Percentiles rank a stretch among this genome's conserved stretches.
These are phyloP conservation scores for Naganishia friedmannii DNA, from an alignment of 768 basidiomycete genomes.

Conservation along the genomic window DNA sequence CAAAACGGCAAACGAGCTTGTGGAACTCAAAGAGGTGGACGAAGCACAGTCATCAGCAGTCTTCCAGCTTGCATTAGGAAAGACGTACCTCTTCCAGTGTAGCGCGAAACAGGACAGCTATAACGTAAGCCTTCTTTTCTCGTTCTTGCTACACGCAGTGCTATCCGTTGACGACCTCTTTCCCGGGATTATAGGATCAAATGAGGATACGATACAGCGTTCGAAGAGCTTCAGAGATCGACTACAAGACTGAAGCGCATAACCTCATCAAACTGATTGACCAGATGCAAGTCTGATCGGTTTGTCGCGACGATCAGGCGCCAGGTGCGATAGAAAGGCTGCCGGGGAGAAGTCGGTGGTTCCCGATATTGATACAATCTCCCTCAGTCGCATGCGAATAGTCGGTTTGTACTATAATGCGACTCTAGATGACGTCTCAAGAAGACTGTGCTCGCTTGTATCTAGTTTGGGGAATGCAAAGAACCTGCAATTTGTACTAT, in stretches of 20 bases:
- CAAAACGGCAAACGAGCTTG: constrained; percentile 72
- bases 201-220: constrained; percentile 79
- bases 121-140: constrained; percentile 54
- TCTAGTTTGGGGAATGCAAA: neutral
- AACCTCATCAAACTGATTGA: constrained; percentile 63
- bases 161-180: constrained; percentile 1
- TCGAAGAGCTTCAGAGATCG: constrained; percentile 62
- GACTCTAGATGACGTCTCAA: neutral
- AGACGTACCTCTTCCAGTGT: constrained; percentile 75
- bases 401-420: neutral
- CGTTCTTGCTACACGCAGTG: neutral
- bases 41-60: constrained; percentile 62
- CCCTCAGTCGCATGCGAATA: neutral
- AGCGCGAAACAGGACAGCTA: constrained; percentile 81
- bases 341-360: neutral
- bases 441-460: constrained; percentile 1
- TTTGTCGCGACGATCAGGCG: neutral
- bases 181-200: constrained; percentile 62
- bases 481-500: neutral
- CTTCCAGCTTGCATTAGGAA: constrained; percentile 65
- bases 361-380: neutral
- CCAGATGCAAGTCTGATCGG: constrained; percentile 30
- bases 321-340: neutral
- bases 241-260: constrained; percentile 67
- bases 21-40: constrained; percentile 67